Base-by-base conservation (phyloP, 768 basidiomycete genomes). In the Hygrophoropsis aurantiaca region DNA sequence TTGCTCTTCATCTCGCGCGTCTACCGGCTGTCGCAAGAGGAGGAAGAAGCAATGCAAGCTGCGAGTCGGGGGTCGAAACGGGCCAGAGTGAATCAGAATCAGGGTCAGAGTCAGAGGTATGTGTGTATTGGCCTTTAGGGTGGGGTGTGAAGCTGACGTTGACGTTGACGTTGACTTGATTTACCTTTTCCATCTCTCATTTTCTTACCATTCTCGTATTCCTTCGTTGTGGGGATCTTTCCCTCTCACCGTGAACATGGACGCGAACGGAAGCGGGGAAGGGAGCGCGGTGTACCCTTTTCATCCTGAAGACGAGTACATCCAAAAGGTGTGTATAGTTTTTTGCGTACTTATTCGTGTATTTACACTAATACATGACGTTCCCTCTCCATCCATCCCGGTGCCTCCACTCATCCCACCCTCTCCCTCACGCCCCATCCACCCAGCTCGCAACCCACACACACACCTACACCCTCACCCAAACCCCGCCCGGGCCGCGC, bases 271-370 rank as follows among this genome's bases (percentile, higher is more conserved):
- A n/a, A n/a, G n/a, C n/a, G n/a, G n/a, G n/a, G n/a, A n/a, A n/a
- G n/a, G 57, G 2, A 81, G 82, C 44, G 79, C 83, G 0, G 70
- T 82, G 5, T 87, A 84, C 58, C 69, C 81, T 2, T 95, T 90
- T 69, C 93, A 97, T 59, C 84, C 87, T 0, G 94, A 97, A 62
- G 94, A 97, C 64, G 84, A 85, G 34, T 72, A 73, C 34, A 81
- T 93, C 42, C 74, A 78, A 46, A 67, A 81, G 71, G 90, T 89
- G 42, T 37, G 79, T n/a, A n/a, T 52, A 19, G 56, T 39, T 21
- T 11, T 1, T 34, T 27, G 11, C 10, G 23, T 23, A 9, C 11
- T 3, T 46, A 21, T 13, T 11, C 40, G 13, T 46, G 24, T 38
- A 19, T 50, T 16, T 32, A 23, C 38, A n/a, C 15, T 21, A 11